Percentiles rank a stretch among this genome's conserved stretches.
Conservation (phyloP, 2,329 filamentous ascomycete genomes). For the Elsinoe necatrix region DNA sequence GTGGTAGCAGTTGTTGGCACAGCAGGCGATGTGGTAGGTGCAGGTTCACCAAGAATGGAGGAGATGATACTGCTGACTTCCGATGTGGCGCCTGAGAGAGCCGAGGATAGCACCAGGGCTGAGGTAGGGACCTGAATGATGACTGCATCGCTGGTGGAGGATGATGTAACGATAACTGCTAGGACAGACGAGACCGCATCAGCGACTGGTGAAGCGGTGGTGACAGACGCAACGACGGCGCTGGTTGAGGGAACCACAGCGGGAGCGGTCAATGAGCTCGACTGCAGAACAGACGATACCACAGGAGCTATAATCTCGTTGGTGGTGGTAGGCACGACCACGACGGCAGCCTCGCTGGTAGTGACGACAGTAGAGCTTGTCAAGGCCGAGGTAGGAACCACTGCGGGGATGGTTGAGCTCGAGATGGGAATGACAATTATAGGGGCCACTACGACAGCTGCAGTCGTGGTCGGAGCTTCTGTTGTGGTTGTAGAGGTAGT, state of each 20-base stretch:
- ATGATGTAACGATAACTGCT: neutral
- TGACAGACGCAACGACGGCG: neutral
- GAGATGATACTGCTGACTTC: neutral
- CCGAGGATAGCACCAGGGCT: neutral
- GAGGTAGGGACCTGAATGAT: neutral
- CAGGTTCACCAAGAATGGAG: neutral
- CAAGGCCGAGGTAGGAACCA: neutral
- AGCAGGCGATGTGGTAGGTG: neutral
- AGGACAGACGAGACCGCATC: neutral
- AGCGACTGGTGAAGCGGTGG: neutral
- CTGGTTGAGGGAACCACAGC: neutral
- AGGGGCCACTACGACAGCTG: neutral
- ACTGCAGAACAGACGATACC: neutral
- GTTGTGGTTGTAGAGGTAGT: conserved; percentile 9
- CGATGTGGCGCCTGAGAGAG: neutral
- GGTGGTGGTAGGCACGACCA: neutral
- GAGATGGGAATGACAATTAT: neutral
- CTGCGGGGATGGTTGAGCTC: neutral
- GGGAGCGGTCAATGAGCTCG: neutral
- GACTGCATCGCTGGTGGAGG: neutral
- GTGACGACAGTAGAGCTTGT: neutral
- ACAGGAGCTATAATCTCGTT: neutral
- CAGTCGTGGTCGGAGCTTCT: neutral
- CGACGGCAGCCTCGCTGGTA: neutral
- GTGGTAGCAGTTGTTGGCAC: neutral